Evolutionary conservation across 805 yeast genomes (phyloP), one percentile per base, ranked within the genome.

Genomic region (Maudiozyma saulgeensis): DNA sequence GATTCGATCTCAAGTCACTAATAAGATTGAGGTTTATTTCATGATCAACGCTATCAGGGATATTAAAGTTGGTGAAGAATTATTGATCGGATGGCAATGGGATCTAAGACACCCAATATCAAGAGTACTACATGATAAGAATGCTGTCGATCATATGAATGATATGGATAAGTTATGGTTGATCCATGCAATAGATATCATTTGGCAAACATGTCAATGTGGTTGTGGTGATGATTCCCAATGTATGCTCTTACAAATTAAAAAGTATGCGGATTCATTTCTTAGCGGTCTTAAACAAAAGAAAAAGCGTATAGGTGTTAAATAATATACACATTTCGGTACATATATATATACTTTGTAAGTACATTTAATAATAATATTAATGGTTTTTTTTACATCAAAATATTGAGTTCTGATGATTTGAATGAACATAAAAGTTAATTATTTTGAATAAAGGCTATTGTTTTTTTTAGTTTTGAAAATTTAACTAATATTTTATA

Each of bases 31-130:
- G 0, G 72, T 85, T 9, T 76, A 74, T 48, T 81, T 86, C 59
- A 70, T 79, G 8, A 72, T 87, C 9, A 70, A 70, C 28, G 78
- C 96, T 0, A 64, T 74, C 1, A 74, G 71, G 44, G 77, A 78
- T 2, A 77, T 90, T 26, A 70, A 72, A 46, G 65, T 73, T 9
- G 88, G 80, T n/a, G 78, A 81, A 39, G 97, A 90, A 60, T 66
- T 91, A 19, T 76, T 90, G 0, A 65, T 88, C 9, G 78, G 81
- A 1, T 91, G 98, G 98, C 87, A 83, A 51, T 91, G 96, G 96
- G 96, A 89, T 60, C 61, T 67, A 3, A 54, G 69, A 16, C 96
- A 89, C 62, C 96, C 97, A 2, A 84, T 88, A 38, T 68, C 71
- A 47, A 73, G 74, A 54, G 67, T 84, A 48, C 70, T 76, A 25